Conservation (phyloP, 164 flowering plant species). For the Sedum album region DNA sequence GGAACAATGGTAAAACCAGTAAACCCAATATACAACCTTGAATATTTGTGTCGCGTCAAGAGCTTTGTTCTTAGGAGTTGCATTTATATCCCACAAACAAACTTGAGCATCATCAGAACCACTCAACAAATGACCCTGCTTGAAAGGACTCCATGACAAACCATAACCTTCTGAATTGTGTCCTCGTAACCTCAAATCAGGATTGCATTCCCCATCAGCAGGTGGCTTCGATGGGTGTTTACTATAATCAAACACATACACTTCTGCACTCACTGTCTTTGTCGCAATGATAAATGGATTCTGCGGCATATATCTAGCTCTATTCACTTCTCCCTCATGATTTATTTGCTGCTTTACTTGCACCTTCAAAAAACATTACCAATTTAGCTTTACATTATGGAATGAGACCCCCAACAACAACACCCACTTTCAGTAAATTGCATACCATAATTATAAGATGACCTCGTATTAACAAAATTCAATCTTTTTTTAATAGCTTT, state of each 20-base stretch:
- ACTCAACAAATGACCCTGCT: slow-evolving; percentile 81
- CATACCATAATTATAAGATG: no score
- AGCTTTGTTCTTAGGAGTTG: slow-evolving; percentile 73
- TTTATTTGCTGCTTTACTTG: slow-evolving; percentile 89
- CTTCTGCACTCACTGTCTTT: slow-evolving; percentile 88
- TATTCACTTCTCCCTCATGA: slow-evolving; percentile 93
- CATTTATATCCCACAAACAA: slow-evolving; percentile 88
- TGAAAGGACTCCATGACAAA: slow-evolving; percentile 86
- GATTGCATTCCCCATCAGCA: slow-evolving; percentile 70
- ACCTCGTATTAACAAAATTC: no score
- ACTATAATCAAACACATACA: slow-evolving; percentile 85
- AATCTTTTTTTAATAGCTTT: no score
- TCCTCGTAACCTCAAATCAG: slow-evolving; percentile 87
- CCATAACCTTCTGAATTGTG: slow-evolving; percentile 95
- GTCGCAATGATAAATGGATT: slow-evolving; percentile 84
- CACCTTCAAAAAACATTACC: slow-evolving; percentile 38
- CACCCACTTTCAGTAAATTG: background rate
- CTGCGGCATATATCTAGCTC: slow-evolving; percentile 98
- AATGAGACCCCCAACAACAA: background rate
- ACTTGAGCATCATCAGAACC: slow-evolving; percentile 99
- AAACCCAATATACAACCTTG: slow-evolving; percentile 40
- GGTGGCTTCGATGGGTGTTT: slow-evolving; percentile 91
- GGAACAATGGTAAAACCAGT: background rate
- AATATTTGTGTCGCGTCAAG: slow-evolving; percentile 83
- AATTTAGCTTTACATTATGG: no score